Conservation (phyloP, 441 rosid genomes). For the Adansonia madagascariensis region DNA sequence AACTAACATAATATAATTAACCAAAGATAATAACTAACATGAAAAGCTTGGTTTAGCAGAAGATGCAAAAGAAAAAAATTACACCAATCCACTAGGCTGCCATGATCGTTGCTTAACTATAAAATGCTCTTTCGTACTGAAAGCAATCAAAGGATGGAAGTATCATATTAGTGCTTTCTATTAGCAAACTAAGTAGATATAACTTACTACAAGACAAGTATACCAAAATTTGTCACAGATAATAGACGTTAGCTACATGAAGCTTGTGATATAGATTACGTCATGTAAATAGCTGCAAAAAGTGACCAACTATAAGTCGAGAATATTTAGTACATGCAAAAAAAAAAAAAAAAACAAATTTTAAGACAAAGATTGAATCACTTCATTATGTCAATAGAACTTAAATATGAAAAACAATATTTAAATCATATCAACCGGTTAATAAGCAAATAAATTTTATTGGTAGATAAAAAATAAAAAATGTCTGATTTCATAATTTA, state of each 20-base stretch:
- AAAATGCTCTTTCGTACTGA: background rate
- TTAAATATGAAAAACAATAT: conserved; percentile 12
- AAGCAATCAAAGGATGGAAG: background rate
- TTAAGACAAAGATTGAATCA: conserved; percentile 8
- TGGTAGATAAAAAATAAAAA: background rate
- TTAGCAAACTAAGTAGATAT: conserved; percentile 18
- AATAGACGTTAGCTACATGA: conserved; percentile 74
- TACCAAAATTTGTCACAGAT: conserved; percentile 85
- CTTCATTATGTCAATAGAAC: conserved; percentile 15
- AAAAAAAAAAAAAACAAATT: background rate
- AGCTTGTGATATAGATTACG: conserved; percentile 53
- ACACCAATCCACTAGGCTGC: too few species aligned
- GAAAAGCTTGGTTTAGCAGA: too few species aligned
- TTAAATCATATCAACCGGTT: background rate
- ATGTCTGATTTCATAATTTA: too few species aligned
- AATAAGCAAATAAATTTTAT: background rate
- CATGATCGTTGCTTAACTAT: background rate
- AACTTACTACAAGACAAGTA: conserved; percentile 72
- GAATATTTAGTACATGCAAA: background rate
- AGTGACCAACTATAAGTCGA: conserved; percentile 20
- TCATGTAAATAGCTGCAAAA: conserved; percentile 77
- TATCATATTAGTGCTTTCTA: background rate
- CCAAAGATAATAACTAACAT: too few species aligned
- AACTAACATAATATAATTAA: too few species aligned
- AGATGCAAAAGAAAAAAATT: too few species aligned